Percentiles rank a stretch among this genome's conserved stretches.
Conservation (phyloP, 2,329 filamentous ascomycete genomes). For the Exophiala xenobiotica region DNA sequence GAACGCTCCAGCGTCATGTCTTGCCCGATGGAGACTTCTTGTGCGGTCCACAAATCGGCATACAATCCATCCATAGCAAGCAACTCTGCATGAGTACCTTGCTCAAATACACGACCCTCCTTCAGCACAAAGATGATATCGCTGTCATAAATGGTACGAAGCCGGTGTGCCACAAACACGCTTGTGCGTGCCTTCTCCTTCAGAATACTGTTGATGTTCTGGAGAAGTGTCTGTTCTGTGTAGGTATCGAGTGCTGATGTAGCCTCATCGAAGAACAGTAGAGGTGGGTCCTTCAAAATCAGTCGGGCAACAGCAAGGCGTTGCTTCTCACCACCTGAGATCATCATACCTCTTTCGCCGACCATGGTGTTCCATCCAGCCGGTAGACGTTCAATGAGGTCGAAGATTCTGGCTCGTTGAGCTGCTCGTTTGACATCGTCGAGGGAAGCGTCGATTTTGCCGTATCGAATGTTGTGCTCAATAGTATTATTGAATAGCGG, state of each 20-base stretch:
- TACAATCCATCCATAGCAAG: constrained; percentile 76
- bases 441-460: constrained; percentile 70
- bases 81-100: constrained; percentile 81
- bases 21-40: constrained; percentile 56
- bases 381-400: constrained; percentile 74
- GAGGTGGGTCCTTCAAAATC: constrained; percentile 78
- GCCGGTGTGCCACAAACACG: constrained; percentile 88
- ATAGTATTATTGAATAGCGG: constrained; percentile 97
- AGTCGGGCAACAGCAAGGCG: constrained; percentile 84
- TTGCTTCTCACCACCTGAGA: constrained; percentile 88
- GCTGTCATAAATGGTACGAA: constrained; percentile 91
- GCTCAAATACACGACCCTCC: constrained; percentile 81
- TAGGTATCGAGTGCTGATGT: constrained; percentile 86
- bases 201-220: constrained; percentile 89
- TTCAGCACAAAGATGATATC: constrained; percentile 90
- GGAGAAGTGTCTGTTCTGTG: constrained; percentile 81
- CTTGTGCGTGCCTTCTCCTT: constrained; percentile 86
- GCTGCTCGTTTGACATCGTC: constrained; percentile 76
- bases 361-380: constrained; percentile 85
- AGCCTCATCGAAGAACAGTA: constrained; percentile 85
- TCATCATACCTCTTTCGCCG: constrained; percentile 78
- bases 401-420: constrained; percentile 77
- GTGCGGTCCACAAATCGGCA: constrained; percentile 77
- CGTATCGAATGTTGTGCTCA: constrained; percentile 93
- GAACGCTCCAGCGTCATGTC: constrained; percentile 43